Percentiles rank a stretch among this genome's conserved stretches.
Evolutionary conservation across 352 stramenopile genomes (phyloP).

Genomic region (Globisporangium sylvaticum): DNA sequence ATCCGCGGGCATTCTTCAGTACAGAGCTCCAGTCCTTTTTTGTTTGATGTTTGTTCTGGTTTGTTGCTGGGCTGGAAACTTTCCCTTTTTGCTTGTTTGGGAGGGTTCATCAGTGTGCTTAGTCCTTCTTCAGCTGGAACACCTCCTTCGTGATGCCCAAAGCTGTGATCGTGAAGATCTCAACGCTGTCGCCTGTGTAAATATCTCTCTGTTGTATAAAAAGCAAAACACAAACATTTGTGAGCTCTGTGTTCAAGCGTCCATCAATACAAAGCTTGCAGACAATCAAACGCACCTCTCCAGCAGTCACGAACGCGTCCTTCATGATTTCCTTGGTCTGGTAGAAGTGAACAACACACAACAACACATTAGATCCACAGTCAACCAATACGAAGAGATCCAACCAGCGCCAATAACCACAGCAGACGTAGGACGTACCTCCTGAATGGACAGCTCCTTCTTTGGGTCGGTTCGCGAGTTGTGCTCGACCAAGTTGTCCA

Average conservation of each 20-base stretch:
- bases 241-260: not conserved
- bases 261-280: not conserved
- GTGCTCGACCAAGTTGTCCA: slow-evolving; percentile 96
- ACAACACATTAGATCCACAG: not conserved
- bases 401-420: not conserved
- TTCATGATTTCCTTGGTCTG: slow-evolving; percentile 97
- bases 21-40: no score
- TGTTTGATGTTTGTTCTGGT: not conserved
- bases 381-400: not conserved
- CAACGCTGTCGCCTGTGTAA: slow-evolving; percentile 97
- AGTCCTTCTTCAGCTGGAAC: slow-evolving; percentile 96
- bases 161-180: slow-evolving; percentile 97
- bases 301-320: slow-evolving; percentile 97
- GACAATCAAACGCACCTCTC: slow-evolving; percentile 66
- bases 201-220: slow-evolving; percentile 91
- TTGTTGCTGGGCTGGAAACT: not conserved
- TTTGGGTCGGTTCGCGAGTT: slow-evolving; percentile 91
- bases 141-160: slow-evolving; percentile 88
- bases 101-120: slow-evolving; percentile 15
- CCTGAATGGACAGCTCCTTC: slow-evolving; percentile 82
- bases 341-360: not conserved
- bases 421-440: slow-evolving; percentile 43
- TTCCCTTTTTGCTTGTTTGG: not conserved
- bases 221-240: not conserved
- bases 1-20: not conserved